Percentiles rank a stretch among this genome's conserved stretches.
Conservation (phyloP, 805 yeast species). For the Wickerhamomyces sydowiorum region DNA sequence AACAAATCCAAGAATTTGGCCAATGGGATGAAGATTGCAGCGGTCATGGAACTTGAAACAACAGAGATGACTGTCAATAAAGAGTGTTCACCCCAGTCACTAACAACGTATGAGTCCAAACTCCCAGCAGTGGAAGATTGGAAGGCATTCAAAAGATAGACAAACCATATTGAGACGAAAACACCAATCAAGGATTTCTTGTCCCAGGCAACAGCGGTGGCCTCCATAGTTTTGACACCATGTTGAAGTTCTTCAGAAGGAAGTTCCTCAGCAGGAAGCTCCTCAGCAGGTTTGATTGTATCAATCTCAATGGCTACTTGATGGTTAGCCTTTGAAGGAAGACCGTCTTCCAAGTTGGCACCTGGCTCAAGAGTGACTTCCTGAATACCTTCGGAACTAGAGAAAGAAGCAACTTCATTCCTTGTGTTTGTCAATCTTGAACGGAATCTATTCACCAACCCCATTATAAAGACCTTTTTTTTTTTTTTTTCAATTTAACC, state of each 20-base stretch:
- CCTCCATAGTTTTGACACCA: background rate
- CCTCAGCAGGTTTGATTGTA: too few species aligned
- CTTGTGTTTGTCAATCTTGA: background rate
- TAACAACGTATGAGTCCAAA: background rate
- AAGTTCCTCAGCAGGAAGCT: too few species aligned
- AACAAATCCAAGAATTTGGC: background rate
- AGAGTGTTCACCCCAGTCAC: background rate
- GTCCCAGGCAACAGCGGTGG: background rate
- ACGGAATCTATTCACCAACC: background rate
- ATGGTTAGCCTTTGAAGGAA: background rate
- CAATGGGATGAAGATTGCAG: background rate
- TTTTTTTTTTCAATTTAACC: too few species aligned
- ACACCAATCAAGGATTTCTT: background rate
- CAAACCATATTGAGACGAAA: background rate
- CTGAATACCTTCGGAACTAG: background rate
- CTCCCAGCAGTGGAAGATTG: background rate
- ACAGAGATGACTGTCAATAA: background rate
- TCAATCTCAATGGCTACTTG: background rate
- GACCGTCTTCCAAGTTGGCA: background rate
- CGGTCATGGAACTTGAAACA: background rate
- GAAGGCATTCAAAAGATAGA: background rate
- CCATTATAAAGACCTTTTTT: too few species aligned
- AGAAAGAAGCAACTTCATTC: background rate
- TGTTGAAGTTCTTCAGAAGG: background rate
- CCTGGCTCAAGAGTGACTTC: background rate